These are phyloP conservation scores for Volvox africanus DNA, from an alignment of 139 green algal species.

Conservation along the genomic window DNA sequence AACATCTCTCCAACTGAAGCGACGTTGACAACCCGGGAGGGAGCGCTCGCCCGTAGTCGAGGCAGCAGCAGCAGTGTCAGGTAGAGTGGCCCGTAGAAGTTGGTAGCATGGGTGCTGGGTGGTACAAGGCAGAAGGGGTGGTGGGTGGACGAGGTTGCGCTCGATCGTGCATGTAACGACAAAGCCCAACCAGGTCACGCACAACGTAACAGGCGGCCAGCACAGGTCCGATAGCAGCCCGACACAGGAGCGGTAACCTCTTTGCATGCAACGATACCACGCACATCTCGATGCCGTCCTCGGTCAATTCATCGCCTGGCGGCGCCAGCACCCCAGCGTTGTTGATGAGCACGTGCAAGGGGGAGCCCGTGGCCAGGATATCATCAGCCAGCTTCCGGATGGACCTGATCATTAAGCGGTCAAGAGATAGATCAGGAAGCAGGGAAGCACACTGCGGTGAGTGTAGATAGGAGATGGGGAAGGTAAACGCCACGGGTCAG, in stretches of 20 bases:
- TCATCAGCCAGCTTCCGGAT: slow-evolving; percentile 61
- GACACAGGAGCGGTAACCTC: too few relatives aligned
- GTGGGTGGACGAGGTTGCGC: too few relatives aligned
- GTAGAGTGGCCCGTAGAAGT: slow-evolving; percentile 71
- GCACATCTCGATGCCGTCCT: slow-evolving; percentile 13
- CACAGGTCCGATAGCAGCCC: too few relatives aligned
- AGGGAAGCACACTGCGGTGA: too few relatives aligned
- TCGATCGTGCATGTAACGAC: too few relatives aligned
- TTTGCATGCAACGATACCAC: neutral
- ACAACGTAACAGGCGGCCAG: too few relatives aligned
- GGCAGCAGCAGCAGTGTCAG: slow-evolving; percentile 76
- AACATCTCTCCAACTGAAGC: slow-evolving; percentile 62
- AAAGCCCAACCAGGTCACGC: too few relatives aligned
- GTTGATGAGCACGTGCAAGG: slow-evolving; percentile 81
- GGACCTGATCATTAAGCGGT: neutral
- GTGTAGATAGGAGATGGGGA: too few relatives aligned
- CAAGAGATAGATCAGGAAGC: neutral
- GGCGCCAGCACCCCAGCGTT: slow-evolving; percentile 75
- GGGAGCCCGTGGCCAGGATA: slow-evolving; percentile 40
- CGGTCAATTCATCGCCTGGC: neutral
- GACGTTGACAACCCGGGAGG: slow-evolving; percentile 72
- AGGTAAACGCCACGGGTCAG: too few relatives aligned
- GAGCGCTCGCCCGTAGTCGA: slow-evolving; percentile 51
- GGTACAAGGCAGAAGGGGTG: too few relatives aligned
- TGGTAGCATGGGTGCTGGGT: slow-evolving; percentile 72